Evolutionary conservation across 805 yeast genomes (phyloP).

Genomic region (Yamadazyma akitaensis): DNA sequence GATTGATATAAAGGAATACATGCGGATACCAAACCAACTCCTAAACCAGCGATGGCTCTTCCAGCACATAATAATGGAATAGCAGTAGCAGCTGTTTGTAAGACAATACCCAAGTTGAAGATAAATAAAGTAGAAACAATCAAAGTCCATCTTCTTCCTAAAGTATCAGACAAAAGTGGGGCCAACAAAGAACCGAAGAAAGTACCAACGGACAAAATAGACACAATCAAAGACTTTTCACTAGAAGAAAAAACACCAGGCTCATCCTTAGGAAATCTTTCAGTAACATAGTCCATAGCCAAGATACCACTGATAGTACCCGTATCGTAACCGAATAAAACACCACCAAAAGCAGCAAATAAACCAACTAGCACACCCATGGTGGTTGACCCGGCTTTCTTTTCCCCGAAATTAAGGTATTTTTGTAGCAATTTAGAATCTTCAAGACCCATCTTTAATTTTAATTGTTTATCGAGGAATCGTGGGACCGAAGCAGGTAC

Average conservation of each 20-base stretch:
- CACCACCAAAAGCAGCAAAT: constrained; percentile 42
- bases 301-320: constrained; percentile 42
- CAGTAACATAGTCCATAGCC: constrained; percentile 36
- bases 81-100: constrained; percentile 35
- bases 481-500: constrained; percentile 24
- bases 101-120: constrained; percentile 36
- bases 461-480: background rate
- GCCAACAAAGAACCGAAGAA: constrained; percentile 39
- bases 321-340: constrained; percentile 42
- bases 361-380: constrained; percentile 40
- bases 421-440: constrained; percentile 24
- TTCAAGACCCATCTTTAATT: constrained; percentile 35
- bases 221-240: constrained; percentile 25
- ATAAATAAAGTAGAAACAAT: constrained; percentile 31
- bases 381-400: constrained; percentile 42
- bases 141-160: constrained; percentile 40
- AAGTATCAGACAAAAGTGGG: constrained; percentile 33
- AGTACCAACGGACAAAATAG: constrained; percentile 39
- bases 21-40: constrained; percentile 43
- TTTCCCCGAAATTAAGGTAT: constrained; percentile 44
- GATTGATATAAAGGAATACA: constrained; percentile 40
- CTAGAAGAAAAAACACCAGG: constrained; percentile 15
- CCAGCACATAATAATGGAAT: constrained; percentile 40
- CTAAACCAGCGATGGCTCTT: constrained; percentile 42
- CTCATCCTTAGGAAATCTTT: constrained; percentile 20